A percentile compares a stretch with the other conserved stretches of the same genome.
Evolutionary conservation across 2,329 filamentous ascomycete species (phyloP).

Genomic region (Neofusicoccum parvum): DNA sequence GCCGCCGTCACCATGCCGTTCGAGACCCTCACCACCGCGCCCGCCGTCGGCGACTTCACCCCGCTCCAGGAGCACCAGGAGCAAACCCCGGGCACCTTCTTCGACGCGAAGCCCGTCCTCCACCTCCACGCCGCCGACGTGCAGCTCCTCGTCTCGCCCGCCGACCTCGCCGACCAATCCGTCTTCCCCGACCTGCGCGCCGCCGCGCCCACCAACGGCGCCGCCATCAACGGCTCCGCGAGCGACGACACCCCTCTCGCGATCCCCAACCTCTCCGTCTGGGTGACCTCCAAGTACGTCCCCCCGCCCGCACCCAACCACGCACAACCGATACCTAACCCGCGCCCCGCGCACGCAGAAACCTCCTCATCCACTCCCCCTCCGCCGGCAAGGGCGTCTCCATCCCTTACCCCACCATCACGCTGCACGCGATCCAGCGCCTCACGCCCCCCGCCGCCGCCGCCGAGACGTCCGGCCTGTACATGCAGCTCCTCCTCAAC

Average conservation of each 20-base stretch:
- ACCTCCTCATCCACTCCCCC: slow-evolving; percentile 66
- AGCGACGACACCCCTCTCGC: slow-evolving; percentile 25
- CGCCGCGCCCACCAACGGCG: background rate
- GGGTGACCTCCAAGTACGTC: slow-evolving; percentile 49
- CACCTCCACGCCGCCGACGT: slow-evolving; percentile 63
- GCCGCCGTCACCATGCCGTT: slow-evolving; percentile 36
- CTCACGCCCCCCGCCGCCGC: slow-evolving; percentile 33
- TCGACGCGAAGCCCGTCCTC: slow-evolving; percentile 69
- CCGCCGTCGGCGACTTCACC: slow-evolving; percentile 62
- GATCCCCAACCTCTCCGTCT: slow-evolving; percentile 47
- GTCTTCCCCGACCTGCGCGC: slow-evolving; percentile 11
- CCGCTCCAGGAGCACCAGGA: slow-evolving; percentile 69
- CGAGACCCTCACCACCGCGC: slow-evolving; percentile 59
- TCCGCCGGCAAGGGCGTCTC: slow-evolving; percentile 61
- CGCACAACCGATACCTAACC: slow-evolving; percentile 21
- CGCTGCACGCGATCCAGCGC: slow-evolving; percentile 73
- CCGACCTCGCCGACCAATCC: slow-evolving; percentile 56
- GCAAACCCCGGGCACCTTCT: slow-evolving; percentile 73
- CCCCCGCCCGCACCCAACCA: background rate
- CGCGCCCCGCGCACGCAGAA: slow-evolving; percentile 38
- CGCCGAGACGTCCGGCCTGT: slow-evolving; percentile 26
- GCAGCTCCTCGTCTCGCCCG: slow-evolving; percentile 60
- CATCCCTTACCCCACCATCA: slow-evolving; percentile 74
- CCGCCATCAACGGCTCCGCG: slow-evolving; percentile 19
- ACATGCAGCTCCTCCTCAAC: slow-evolving; percentile 46